phyloP scores from a whole-genome alignment of 1,139 yeast genomes.

The Kazachstania sp. region DNA sequence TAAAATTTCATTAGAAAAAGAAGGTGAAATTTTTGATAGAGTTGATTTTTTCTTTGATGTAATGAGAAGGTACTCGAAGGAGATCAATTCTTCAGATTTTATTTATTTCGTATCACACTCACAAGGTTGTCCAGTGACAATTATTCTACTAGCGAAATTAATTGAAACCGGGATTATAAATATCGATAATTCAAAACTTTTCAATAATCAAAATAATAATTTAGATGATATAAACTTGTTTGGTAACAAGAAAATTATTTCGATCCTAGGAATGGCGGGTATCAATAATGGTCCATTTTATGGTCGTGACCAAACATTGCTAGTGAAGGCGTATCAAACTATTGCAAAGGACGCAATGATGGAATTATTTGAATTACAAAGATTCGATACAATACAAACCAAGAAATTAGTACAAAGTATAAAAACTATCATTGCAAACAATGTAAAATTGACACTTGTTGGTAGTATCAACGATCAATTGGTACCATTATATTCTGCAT shows the following conservation, averaged over 20 bases:
- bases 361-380: constrained; percentile 83
- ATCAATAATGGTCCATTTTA: constrained; percentile 88
- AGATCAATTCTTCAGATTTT: constrained; percentile 69
- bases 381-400: constrained; percentile 63
- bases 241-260: constrained; percentile 46
- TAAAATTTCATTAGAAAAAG: constrained; percentile 87
- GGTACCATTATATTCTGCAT: constrained; percentile 84
- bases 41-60: constrained; percentile 73
- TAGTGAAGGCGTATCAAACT: constrained; percentile 81
- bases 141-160: constrained; percentile 63
- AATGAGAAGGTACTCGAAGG: constrained; percentile 60
- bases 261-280: constrained; percentile 91
- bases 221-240: constrained; percentile 12
- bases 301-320: constrained; percentile 75
- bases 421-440: constrained; percentile 53
- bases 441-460: constrained; percentile 69
- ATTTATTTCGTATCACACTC: constrained; percentile 88
- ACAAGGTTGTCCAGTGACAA: constrained; percentile 90
- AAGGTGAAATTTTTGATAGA: constrained; percentile 80
- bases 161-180: constrained; percentile 60
- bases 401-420: constrained; percentile 61
- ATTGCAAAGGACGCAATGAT: constrained; percentile 79
- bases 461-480: constrained; percentile 89
- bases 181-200: constrained; percentile 17
- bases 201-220: constrained; percentile 11